Conservation (phyloP, 371 early-diverging fungal species). For the Rhizopus arrhizus region DNA sequence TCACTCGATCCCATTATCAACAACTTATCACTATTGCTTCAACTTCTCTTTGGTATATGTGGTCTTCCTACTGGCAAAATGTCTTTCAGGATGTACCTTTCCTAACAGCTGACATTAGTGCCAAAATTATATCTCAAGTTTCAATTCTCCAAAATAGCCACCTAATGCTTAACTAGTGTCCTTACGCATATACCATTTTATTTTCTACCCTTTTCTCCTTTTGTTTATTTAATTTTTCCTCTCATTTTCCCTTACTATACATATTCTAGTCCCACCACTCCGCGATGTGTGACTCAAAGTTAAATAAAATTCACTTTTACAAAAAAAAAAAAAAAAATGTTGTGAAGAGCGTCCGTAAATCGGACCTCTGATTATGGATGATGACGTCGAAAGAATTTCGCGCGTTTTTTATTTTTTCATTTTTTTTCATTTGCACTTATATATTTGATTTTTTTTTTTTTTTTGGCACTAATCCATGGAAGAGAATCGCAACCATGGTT, state of each 20-base stretch:
- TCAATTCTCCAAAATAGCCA: too few species aligned
- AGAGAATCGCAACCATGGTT: slow-evolving; percentile 6
- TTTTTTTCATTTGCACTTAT: neutral
- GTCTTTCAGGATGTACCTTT: slow-evolving; percentile 6
- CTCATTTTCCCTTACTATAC: too few species aligned
- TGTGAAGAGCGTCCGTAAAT: slow-evolving; percentile 11
- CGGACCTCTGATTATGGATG: slow-evolving; percentile 8
- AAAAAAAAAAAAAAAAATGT: slow-evolving; percentile 6
- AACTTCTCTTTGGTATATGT: neutral
- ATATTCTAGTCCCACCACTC: too few species aligned
- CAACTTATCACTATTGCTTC: too few species aligned
- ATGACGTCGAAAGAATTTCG: slow-evolving; percentile 4
- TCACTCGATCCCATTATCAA: too few species aligned
- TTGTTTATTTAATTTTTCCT: too few species aligned
- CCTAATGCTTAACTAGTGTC: too few species aligned
- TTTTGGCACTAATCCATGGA: slow-evolving; percentile 9
- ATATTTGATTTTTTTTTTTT: neutral
- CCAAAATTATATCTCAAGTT: too few species aligned
- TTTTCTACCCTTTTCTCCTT: too few species aligned
- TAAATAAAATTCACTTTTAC: too few species aligned
- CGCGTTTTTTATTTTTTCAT: neutral
- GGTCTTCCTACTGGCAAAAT: slow-evolving; percentile 3
- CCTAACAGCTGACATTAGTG: neutral
- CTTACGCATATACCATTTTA: too few species aligned
- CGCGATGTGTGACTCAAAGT: too few species aligned